Evolutionary conservation across 2,329 filamentous ascomycete genomes (phyloP).

Genomic region (Blastomyces gilchristii): DNA sequence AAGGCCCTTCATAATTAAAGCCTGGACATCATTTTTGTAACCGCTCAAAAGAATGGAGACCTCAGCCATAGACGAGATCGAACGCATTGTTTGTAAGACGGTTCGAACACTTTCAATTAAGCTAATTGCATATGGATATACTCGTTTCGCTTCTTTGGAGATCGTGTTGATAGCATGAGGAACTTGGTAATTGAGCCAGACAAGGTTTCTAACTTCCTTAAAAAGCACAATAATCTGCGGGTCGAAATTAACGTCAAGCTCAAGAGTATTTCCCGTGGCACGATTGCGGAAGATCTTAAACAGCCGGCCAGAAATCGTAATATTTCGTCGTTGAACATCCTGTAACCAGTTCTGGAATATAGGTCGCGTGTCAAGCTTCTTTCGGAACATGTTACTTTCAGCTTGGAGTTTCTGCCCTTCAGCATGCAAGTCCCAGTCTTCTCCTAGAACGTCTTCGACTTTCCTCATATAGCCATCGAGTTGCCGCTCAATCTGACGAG

Average conservation of each 20-base stretch:
- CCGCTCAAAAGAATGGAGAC: conserved; percentile 81
- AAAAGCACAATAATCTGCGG: conserved; percentile 94
- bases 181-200: conserved; percentile 89
- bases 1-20: conserved; percentile 73
- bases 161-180: conserved; percentile 91
- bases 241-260: conserved; percentile 92
- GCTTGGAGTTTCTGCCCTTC: conserved; percentile 89
- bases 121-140: conserved; percentile 95
- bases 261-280: conserved; percentile 78
- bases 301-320: conserved; percentile 82
- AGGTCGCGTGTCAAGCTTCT: conserved; percentile 86
- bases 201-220: conserved; percentile 93
- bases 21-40: conserved; percentile 83
- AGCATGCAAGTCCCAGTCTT: conserved; percentile 86
- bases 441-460: conserved; percentile 93
- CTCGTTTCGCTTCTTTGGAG: conserved; percentile 95
- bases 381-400: conserved; percentile 86
- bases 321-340: conserved; percentile 77
- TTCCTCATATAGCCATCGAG: conserved; percentile 96
- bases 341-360: conserved; percentile 95
- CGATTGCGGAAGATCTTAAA: conserved; percentile 84
- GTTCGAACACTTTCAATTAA: conserved; percentile 98
- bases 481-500: conserved; percentile 91
- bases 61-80: conserved; percentile 75
- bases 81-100: conserved; percentile 74